phyloP scores from a whole-genome alignment of 495 filamentous ascomycete species.

The Hypoxylon lienhwacheense region DNA sequence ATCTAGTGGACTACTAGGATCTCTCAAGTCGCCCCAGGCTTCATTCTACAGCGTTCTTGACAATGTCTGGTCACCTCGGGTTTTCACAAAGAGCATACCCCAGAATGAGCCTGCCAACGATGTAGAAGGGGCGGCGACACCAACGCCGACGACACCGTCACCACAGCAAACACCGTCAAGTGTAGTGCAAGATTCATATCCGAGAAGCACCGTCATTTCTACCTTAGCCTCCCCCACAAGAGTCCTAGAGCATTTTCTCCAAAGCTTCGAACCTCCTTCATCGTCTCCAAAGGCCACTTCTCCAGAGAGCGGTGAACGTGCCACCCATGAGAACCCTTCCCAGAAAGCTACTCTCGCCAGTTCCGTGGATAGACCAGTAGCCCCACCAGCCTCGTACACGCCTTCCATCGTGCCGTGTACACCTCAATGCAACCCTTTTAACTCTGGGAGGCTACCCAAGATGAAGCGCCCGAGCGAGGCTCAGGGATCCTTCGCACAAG shows the following conservation, averaged over 20 bases:
- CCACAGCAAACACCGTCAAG: constrained; percentile 47
- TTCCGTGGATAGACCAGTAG: background rate
- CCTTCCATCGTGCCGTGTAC: constrained; percentile 32
- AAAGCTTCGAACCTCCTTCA: constrained; percentile 35
- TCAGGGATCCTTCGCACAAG: background rate
- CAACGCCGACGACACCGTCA: constrained; percentile 21
- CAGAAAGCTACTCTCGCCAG: background rate
- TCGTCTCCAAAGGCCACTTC: constrained; percentile 14
- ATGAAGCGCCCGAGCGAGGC: background rate
- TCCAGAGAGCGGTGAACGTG: constrained; percentile 7
- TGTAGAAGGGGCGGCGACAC: constrained; percentile 10
- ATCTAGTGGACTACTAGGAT: constrained; percentile 10
- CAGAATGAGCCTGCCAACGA: constrained; percentile 1
- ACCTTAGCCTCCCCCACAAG: constrained; percentile 46
- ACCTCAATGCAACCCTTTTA: constrained; percentile 4
- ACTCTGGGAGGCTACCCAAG: background rate
- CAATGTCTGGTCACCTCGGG: constrained; percentile 47
- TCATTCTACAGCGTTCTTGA: constrained; percentile 52
- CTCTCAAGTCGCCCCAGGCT: constrained; percentile 34
- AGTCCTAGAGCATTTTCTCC: constrained; percentile 47
- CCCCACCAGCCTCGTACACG: constrained; percentile 10
- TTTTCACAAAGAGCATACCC: constrained; percentile 18
- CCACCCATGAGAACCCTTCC: background rate
- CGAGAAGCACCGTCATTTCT: constrained; percentile 33
- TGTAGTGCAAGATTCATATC: constrained; percentile 46